Base-by-base conservation (phyloP, 169 alveolate species). In the Ichthyophthirius multifiliis region DNA sequence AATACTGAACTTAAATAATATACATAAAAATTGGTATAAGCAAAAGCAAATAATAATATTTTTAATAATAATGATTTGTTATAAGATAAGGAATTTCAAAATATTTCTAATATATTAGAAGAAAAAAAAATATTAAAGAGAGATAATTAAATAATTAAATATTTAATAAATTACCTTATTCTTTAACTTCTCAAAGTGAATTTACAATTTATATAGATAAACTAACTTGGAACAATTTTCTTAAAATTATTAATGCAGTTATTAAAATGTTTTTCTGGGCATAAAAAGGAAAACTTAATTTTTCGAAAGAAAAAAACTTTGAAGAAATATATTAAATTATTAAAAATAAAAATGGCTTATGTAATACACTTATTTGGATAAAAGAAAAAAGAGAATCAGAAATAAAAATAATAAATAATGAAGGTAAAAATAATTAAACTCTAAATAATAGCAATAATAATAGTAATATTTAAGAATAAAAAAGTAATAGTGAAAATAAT, bases 381-480 rank as follows among this genome's bases (percentile, higher is more conserved):
- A 55, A 55, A 55, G 71, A 55, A 55, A 55, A 55, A 55, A 16
- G 71, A 15, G 71, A 55, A 55, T 34, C 71, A n/a, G n/a, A n/a
- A n/a, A n/a, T n/a, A n/a, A n/a, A n/a, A n/a, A n/a, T n/a, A n/a
- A n/a, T n/a, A n/a, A n/a, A n/a, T n/a, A n/a, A n/a, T n/a, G n/a
- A n/a, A n/a, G n/a, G n/a, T n/a, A n/a, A n/a, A n/a, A n/a, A n/a
- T n/a, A n/a, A n/a, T n/a, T n/a, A n/a, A n/a, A n/a, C n/a, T n/a
- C n/a, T n/a, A n/a, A n/a, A n/a, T n/a, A n/a, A n/a, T n/a, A n/a
- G n/a, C n/a, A n/a, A n/a, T n/a, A n/a, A n/a, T n/a, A n/a, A n/a
- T n/a, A n/a, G n/a, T n/a, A n/a, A n/a, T n/a, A n/a, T n/a, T n/a
- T n/a, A n/a, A n/a, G n/a, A n/a, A n/a, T n/a, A n/a, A n/a, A n/a